Conservation (phyloP, 2,329 filamentous ascomycete genomes). For the Xylaria arbuscula region DNA sequence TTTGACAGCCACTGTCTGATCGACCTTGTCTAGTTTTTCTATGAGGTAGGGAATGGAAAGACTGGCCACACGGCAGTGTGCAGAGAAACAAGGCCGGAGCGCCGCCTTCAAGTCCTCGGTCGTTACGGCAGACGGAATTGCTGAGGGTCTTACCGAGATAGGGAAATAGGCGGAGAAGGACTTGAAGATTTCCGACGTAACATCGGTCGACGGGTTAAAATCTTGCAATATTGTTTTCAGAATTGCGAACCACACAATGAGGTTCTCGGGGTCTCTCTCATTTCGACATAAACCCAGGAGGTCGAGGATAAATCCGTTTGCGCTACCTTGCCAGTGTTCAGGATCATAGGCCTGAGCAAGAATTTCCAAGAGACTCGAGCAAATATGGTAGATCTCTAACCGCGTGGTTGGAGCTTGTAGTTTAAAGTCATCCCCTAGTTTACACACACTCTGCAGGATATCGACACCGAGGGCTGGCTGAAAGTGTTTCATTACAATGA, state of each 20-base stretch:
- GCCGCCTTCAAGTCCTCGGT: constrained; percentile 66
- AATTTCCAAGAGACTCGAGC: constrained; percentile 58
- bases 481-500: constrained; percentile 63
- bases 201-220: constrained; percentile 58
- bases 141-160: constrained; percentile 65
- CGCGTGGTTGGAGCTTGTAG: constrained; percentile 64
- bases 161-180: constrained; percentile 70
- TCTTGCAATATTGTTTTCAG: constrained; percentile 58
- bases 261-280: constrained; percentile 67
- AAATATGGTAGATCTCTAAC: constrained; percentile 63
- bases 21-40: constrained; percentile 68
- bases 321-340: constrained; percentile 57
- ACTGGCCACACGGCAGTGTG: constrained; percentile 59
- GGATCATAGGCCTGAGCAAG: constrained; percentile 58
- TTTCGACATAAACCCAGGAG: constrained; percentile 63
- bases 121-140: constrained; percentile 62
- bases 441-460: constrained; percentile 62
- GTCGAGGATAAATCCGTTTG: constrained; percentile 60
- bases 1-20: constrained; percentile 69
- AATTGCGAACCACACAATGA: constrained; percentile 68
- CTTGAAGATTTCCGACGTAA: constrained; percentile 63
- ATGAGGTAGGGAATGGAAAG: constrained; percentile 65
- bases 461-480: constrained; percentile 59
- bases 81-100: constrained; percentile 65
- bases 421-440: constrained; percentile 67